A percentile compares a stretch with the other conserved stretches of the same genome.
Conservation (phyloP, 108 stramenopile genomes). For the Pseudonitzschia pungens region DNA sequence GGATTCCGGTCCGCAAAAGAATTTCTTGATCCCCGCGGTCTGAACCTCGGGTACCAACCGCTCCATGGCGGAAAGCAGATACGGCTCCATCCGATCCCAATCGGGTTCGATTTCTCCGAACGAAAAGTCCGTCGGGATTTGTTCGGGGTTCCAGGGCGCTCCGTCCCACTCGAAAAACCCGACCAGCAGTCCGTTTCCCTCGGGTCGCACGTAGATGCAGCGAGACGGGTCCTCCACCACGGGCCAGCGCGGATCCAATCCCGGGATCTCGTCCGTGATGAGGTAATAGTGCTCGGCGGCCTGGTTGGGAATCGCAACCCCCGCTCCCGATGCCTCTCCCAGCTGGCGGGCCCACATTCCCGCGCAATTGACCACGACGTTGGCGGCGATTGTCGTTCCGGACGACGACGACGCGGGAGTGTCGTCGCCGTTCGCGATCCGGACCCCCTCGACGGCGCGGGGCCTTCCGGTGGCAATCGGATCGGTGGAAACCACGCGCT, state of each 20-base stretch:
- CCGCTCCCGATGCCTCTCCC: constrained; percentile 39
- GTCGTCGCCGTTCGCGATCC: neutral
- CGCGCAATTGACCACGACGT: constrained; percentile 71
- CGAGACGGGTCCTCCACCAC: constrained; percentile 70
- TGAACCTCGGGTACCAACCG: constrained; percentile 48
- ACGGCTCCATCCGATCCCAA: constrained; percentile 80
- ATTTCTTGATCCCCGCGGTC: constrained; percentile 59
- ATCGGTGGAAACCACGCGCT: constrained; percentile 26
- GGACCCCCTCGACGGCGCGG: constrained; percentile 47
- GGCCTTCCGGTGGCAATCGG: constrained; percentile 9
- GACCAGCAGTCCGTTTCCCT: constrained; percentile 74
- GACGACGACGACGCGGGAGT: too few species aligned
- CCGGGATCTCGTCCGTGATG: constrained; percentile 64
- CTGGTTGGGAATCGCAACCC: constrained; percentile 67
- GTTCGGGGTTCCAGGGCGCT: constrained; percentile 55
- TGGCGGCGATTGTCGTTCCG: constrained; percentile 31
- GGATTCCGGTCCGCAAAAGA: constrained; percentile 84
- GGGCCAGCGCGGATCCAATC: constrained; percentile 76
- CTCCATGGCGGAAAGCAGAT: constrained; percentile 62
- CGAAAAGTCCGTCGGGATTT: constrained; percentile 51
- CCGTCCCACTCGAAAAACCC: constrained; percentile 75
- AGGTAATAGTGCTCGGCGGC: constrained; percentile 88
- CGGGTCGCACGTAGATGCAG: constrained; percentile 76
- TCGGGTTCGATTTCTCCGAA: constrained; percentile 77
- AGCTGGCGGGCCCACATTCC: constrained; percentile 86